Evolutionary conservation across 495 filamentous ascomycete genomes (phyloP), one percentile per base, ranked within the genome.

Genomic region (Baudoinia panamericana): DNA sequence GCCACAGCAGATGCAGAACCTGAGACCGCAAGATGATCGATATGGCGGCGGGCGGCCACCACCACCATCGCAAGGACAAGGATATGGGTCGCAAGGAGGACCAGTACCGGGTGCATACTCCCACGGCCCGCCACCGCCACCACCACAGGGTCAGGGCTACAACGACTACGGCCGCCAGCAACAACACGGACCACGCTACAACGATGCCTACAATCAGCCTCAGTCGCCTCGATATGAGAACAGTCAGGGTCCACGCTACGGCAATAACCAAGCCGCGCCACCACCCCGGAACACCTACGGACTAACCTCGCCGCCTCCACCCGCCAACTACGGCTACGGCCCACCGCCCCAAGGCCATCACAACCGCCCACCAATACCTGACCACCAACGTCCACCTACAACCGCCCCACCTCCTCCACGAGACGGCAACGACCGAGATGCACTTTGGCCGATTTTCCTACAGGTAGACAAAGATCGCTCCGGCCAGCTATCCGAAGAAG

Each of bases 381-480:
- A 38, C 9, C 28, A 43, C 2, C 75, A 75, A n/a, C 63, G 71
- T 24, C 79, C 75, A 2, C 77, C 80, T 1, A 74, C 75, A n/a
- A 71, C 74, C 15, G 75, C 76, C 15, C 72, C 76, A 5, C 72
- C 72, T 15, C 76, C 78, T 9, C 73, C 79, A 12, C 60, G 70
- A 36, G 68, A 73, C 16, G 71, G 69, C 0, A 84, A 88, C 52
- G 77, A 64, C 36, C 45, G 59, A 28, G 60, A 80, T 23, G 72
- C 75, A 0, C 69, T 97, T 7, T 78, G 82, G 51, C 84, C 82
- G 0, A 67, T 96, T 15, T 97, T 97, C 68, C 75, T 81, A 38
- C 83, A 85, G 0, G 90, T 94, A 11, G 93, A 97, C 61, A 83
- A 83, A 49, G 70, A 79, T 64, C 70, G 66, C 58, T 70, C 72